Evolutionary conservation across 108 stramenopile genomes (phyloP).

Genomic region (Aureococcus anophagefferens): DNA sequence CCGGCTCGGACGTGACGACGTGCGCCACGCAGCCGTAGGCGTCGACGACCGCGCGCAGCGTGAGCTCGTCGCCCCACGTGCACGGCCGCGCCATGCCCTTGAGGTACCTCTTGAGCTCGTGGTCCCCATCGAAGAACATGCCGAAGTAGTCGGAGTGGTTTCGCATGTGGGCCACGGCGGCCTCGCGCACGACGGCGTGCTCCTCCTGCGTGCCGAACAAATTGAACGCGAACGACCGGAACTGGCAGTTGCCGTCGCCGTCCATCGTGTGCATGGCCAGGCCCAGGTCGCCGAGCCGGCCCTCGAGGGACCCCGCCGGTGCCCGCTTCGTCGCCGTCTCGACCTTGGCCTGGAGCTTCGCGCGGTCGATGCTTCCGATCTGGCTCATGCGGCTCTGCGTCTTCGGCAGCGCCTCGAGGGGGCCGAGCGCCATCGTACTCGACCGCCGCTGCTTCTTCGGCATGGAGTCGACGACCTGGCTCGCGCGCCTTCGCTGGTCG

Average conservation of each 20-base stretch:
- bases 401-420: too few species aligned
- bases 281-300: conserved; percentile 1
- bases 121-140: conserved; percentile 1
- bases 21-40: conserved; percentile 3
- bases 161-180: conserved; percentile 6
- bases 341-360: too few species aligned
- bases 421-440: too few species aligned
- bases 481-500: too few species aligned
- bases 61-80: conserved; percentile 16
- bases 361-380: too few species aligned
- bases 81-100: not conserved
- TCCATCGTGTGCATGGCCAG: conserved; percentile 1
- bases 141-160: not conserved
- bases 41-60: conserved; percentile 10
- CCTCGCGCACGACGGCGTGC: not conserved
- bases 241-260: conserved; percentile 19
- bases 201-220: conserved; percentile 4
- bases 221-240: conserved; percentile 1
- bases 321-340: too few species aligned
- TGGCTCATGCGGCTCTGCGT: too few species aligned
- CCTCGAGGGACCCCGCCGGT: too few species aligned
- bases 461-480: too few species aligned
- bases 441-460: too few species aligned
- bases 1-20: conserved; percentile 8
- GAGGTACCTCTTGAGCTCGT: conserved; percentile 5